Base-by-base conservation (phyloP, 176 grass and related monocot species). In the Raddia distichophylla region DNA sequence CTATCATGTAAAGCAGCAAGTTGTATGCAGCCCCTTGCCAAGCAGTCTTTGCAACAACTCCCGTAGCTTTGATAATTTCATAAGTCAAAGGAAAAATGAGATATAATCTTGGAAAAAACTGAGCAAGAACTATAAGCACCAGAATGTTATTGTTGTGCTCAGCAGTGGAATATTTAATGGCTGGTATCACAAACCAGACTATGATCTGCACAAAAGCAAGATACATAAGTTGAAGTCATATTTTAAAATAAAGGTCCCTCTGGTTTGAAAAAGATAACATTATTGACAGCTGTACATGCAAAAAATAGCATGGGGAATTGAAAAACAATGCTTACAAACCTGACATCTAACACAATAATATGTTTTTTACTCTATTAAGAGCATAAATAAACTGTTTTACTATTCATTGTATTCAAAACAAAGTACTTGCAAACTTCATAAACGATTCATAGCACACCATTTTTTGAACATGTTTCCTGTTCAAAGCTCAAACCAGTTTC, bases 11-110 rank as follows among this genome's bases (percentile, higher is more conserved):
- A 55, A 99, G 96, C 35, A 95, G 58, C 35, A 99, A 77, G 84
- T 99, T 99, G 76, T 95, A 99, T n/a, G 87, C 96, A 76, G 96
- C 96, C 55, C 93, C 96, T 81, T 87, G 86, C 96, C 96, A 99
- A 43, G 87, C 96, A 61, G 96, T 93, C 92, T 95, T 99, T 40
- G 93, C 83, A 22, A 99, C 91, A 84, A 99, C 85, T 82, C 96
- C 96, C 74, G 91, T 93, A 64, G 96, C 59, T 84, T 99, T 99
- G 77, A 93, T 40, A 54, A 99, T 95, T 80, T 99, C 89, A 61
- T 91, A 91, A 53, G 88, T 99, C 70, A 95, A 91, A 49, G 91
- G 93, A 83, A 93, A 99, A 91, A 99, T 99, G 75, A 99, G 90
- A 88, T 99, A 99, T 42, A 99, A 71, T 83, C 96, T 99, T 54